Base-by-base conservation (phyloP, 805 yeast species). In the Saccharomycopsis synnaedendra region DNA sequence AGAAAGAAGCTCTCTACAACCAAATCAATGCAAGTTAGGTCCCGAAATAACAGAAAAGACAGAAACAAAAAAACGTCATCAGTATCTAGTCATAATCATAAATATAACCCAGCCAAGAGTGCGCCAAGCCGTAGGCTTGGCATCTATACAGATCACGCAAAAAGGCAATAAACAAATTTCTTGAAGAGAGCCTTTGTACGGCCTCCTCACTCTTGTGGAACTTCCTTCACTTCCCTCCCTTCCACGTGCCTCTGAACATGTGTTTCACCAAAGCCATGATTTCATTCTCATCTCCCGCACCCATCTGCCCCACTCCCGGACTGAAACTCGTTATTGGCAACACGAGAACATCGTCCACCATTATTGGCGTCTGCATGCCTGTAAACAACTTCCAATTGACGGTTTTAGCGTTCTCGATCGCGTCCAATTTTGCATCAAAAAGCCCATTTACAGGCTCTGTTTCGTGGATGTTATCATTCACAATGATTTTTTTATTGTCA, bases 231-330 rank as follows among this genome's bases (percentile, higher is more conserved):
- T 56, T 55, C 30, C 49, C 53, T 36, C 49, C 47, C 55, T 80
- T 80, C 87, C 87, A 80, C 47, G 72, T 66, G 3, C 85, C 85
- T 64, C 72, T 75, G 57, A 80, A 80, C 71, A 70, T 68, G 58
- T 80, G 87, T 51, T 72, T 67, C 3, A 74, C 83, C 55, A 74
- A 78, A 1, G 85, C 85, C 61, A 71, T 57, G 8, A 65, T 66
- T 58, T 78, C 70, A 1, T 50, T 49, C 3, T 61, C 58, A 5
- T 58, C 47, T 45, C 69, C 62, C 1, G 85, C 67, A 1, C 85
- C 85, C 85, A 80, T 80, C 54, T 78, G 85, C 3, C 78, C 77
- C 33, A 80, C 84, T 45, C 77, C 82, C 0, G 87, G 86, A 53
- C 78, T 71, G 57, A 80, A 80, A 10, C 79, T 66, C 0, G 86